Conservation (phyloP, 2,329 filamentous ascomycete species). For the Pyricularia pennisetigena region DNA sequence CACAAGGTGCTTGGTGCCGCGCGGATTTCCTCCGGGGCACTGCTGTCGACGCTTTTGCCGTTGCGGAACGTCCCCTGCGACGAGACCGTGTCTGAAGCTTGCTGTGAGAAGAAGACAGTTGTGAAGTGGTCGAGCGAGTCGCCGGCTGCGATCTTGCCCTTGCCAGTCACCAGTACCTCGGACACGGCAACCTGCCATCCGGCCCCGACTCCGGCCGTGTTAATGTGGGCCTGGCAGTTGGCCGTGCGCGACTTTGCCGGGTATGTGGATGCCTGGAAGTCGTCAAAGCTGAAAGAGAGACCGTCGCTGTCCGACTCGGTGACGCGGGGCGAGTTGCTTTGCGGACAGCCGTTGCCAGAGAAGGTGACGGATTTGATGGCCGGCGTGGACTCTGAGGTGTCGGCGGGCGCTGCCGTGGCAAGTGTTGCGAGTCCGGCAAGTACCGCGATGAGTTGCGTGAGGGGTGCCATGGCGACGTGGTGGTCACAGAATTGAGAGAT, state of each 20-base stretch:
- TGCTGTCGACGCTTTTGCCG: conserved; percentile 13
- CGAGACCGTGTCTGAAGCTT: conserved; percentile 21
- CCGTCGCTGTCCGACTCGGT: conserved; percentile 19
- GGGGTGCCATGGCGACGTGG: conserved; percentile 11
- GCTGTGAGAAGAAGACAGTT: conserved; percentile 25
- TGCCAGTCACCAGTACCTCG: conserved; percentile 21
- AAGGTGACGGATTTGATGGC: conserved; percentile 21
- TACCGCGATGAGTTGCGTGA: conserved; percentile 11
- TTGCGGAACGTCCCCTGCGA: conserved; percentile 6
- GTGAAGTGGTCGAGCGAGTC: conserved; percentile 22
- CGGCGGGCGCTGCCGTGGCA: conserved; percentile 10
- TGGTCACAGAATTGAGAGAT: background rate
- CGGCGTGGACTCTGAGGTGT: conserved; percentile 10
- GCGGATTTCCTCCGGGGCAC: conserved; percentile 19
- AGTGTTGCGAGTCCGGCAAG: conserved; percentile 11
- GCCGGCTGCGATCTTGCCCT: conserved; percentile 21
- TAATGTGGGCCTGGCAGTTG: conserved; percentile 26
- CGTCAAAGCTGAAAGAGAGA: conserved; percentile 12
- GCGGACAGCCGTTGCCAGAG: conserved; percentile 26
- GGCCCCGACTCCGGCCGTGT: conserved; percentile 12
- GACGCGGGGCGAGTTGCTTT: conserved; percentile 19
- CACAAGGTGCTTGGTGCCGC: conserved; percentile 19
- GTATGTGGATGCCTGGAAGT: conserved; percentile 3
- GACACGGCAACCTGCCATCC: conserved; percentile 29
- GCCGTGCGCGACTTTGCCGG: conserved; percentile 16